Base-by-base conservation (phyloP, 2,329 filamentous ascomycete species). In the Ampelomyces quisqualis region DNA sequence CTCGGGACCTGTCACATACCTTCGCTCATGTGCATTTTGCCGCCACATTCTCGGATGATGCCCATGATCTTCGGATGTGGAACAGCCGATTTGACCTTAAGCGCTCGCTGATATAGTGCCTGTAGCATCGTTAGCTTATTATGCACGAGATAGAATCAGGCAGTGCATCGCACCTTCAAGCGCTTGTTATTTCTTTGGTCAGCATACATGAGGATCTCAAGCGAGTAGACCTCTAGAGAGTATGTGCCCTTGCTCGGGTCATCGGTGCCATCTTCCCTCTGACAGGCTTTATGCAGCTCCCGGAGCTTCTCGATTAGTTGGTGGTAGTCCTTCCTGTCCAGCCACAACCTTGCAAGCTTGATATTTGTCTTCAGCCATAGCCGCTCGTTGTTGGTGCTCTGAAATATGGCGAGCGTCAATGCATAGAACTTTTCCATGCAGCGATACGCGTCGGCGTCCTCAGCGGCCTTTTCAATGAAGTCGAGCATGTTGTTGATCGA, bases 21-120 rank as follows among this genome's bases (percentile, higher is more conserved):
- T 76, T 98, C 93, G 68, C 88, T 93, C 93, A 98, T 97, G 74
- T 97, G 90, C 93, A 98, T 98, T 77, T 98, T 98, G 58, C 93
- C 93, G 60, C 93, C 93, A 67, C 93, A 98, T 73, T 98, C 93
- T 39, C 91, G 86, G 64, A 98, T 98, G 67, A 98, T 91, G 36
- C 93, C 93, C 89, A 97, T 96, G 67, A 98, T 95, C 73, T 95
- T 95, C 44, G 93, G 93, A 71, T 98, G 93, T 26, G 93, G 91
- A 9, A 98, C 93, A 0, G 93, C 93, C n/a, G 93, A 97, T 48
- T 89, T 85, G 39, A 98, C 91, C 52, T 86, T 86, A 34, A 98
- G 79, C 4, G 93, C 93, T 47, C 87, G 85, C 67, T 95, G 86
- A 69, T 97, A 98, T 11, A 97, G 77, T 10, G 85, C 80, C 76